Evolutionary conservation across 768 basidiomycete species (phyloP), one percentile per base, ranked within the genome.

Genomic region (Tephrocybe sp.): DNA sequence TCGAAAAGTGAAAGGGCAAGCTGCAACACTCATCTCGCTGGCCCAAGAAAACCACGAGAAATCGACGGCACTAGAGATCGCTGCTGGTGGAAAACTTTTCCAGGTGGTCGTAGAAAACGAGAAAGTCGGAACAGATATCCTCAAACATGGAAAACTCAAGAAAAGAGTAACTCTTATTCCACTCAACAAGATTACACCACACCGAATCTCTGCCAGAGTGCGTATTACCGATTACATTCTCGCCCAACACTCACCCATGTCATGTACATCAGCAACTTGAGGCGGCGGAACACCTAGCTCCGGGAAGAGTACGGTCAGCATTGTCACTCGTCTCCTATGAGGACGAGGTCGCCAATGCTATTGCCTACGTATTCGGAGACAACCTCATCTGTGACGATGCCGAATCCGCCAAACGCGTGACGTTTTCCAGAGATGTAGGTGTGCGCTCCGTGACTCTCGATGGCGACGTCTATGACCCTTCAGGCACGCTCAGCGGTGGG

Each of bases 391-490:
- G 94, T 64, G 83, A 85, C 41, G 92, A 95, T 57, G 80, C 93
- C 2, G 84, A 85, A 16, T 77, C 93, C 0, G 97, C 97, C 1
- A 91, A 92, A 62, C 68, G 71, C 0, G 89, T 97, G 36, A 97
- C 97, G 0, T 98, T 97, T 72, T 73, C 83, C 47, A 69, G 62
- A 16, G 73, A 81, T 9, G 76, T 87, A 12, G 74, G 76, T 18
- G 83, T 89, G 42, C 84, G 84, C 43, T 94, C 91, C 9, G 94
- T 98, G 40, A 99, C 97, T 6, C 74, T 97, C 18, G 86, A 91
- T 2, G 97, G 97, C 2, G 97, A 98, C 61, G 82, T 97, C 10
- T 98, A 99, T 65, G 97, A 99, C 54, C 95, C 97, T 2, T 88
- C 88, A 7, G 95, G 95, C 6, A 94, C 90, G 0, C 80, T 99